phyloP scores from a whole-genome alignment of 2,329 filamentous ascomycete genomes.

The Cladosporium sp. region DNA sequence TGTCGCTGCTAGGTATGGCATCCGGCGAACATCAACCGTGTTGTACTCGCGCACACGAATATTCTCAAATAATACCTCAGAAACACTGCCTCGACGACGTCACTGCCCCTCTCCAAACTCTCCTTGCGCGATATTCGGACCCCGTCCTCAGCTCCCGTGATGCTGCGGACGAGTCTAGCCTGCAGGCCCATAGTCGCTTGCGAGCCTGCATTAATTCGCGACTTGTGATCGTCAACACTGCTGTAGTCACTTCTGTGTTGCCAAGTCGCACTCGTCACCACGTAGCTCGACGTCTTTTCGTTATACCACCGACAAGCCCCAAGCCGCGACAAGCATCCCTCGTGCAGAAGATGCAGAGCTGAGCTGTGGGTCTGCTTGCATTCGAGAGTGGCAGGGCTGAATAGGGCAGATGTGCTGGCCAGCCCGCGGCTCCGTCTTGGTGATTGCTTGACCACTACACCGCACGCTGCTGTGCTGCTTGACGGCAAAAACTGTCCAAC shows the following conservation, averaged over 20 bases:
- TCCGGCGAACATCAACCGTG: no score
- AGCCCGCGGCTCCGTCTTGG: constrained; percentile 5
- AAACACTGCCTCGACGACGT: neutral
- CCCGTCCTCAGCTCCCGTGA: neutral
- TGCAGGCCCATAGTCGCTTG: neutral
- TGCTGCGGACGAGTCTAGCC: neutral
- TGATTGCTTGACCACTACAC: neutral
- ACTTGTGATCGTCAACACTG: neutral
- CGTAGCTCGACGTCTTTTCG: neutral
- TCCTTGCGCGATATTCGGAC: no score
- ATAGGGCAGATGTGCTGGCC: constrained; percentile 7
- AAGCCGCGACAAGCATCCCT: constrained; percentile 1
- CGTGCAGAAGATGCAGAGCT: constrained; percentile 3
- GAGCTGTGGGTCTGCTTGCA: neutral
- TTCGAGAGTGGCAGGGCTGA: constrained; percentile 5
- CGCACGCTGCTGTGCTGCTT: neutral
- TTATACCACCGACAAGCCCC: neutral
- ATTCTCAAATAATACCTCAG: neutral
- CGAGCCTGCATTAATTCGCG: neutral
- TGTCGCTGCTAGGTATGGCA: no score
- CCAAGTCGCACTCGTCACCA: neutral
- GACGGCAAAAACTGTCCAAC: neutral
- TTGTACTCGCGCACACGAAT: no score
- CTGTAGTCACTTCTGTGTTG: neutral
- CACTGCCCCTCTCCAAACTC: neutral